Evolutionary conservation across 176 grass and related monocot species (phyloP).

Genomic region (Echinochloa phyllopogon): DNA sequence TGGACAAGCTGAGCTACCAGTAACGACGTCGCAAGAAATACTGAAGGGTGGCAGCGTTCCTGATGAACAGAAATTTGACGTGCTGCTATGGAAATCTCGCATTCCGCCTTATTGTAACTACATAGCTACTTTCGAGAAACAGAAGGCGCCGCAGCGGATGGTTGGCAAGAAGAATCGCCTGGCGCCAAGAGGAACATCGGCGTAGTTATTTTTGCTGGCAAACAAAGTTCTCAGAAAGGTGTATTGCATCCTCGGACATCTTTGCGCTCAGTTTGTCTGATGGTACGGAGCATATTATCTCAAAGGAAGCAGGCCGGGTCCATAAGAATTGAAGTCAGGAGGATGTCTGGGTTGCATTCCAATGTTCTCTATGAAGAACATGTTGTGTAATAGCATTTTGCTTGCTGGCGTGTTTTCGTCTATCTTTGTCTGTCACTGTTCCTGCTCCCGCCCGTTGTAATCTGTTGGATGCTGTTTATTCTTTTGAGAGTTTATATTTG

Average conservation of each 20-base stretch:
- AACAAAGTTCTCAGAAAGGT: not conserved
- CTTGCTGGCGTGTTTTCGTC: not conserved
- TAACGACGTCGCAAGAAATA: not conserved
- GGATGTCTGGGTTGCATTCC: not conserved
- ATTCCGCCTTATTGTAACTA: slow-evolving; percentile 31
- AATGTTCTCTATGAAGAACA: not conserved
- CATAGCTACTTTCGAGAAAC: slow-evolving; percentile 23
- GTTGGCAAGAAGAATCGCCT: slow-evolving; percentile 29
- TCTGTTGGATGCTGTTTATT: not conserved
- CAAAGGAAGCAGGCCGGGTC: not conserved
- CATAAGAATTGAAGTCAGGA: too few relatives aligned
- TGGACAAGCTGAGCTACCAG: slow-evolving; percentile 20
- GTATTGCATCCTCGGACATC: not conserved
- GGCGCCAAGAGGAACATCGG: not conserved
- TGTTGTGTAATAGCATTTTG: not conserved
- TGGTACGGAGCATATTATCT: not conserved
- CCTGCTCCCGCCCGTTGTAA: not conserved
- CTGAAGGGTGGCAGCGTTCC: not conserved
- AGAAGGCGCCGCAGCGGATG: not conserved
- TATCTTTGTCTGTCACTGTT: not conserved
- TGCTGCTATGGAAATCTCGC: slow-evolving; percentile 15
- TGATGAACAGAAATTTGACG: slow-evolving; percentile 30
- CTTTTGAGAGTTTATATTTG: not conserved
- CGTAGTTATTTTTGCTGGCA: not conserved
- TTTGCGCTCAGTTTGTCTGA: not conserved